Conservation (phyloP, 139 green algal genomes). For the Chlorella sp. region DNA sequence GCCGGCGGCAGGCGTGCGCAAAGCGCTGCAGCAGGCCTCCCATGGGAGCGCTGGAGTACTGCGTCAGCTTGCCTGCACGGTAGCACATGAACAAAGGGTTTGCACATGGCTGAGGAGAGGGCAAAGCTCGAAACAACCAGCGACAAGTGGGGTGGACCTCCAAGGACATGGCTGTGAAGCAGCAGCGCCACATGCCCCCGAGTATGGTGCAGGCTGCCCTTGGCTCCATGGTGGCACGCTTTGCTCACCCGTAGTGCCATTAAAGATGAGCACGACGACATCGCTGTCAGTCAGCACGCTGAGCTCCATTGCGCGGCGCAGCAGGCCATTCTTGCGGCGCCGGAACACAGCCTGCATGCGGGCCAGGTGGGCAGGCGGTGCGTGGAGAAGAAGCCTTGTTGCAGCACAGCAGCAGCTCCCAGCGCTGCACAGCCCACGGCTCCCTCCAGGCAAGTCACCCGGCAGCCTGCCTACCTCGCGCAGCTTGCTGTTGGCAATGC, state of each 20-base stretch:
- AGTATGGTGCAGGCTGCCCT: too few species aligned
- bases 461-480: neutral
- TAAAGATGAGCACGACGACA: slow-evolving; percentile 82
- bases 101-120: too few species aligned
- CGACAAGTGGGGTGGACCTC: too few species aligned
- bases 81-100: too few species aligned
- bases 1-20: slow-evolving; percentile 48
- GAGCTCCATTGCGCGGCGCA: slow-evolving; percentile 89
- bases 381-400: neutral
- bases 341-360: slow-evolving; percentile 55
- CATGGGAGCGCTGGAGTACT: slow-evolving; percentile 80
- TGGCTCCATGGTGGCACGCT: too few species aligned
- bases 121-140: too few species aligned
- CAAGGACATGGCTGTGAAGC: too few species aligned
- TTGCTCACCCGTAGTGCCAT: slow-evolving; percentile 9
- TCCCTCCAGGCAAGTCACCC: too few species aligned
- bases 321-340: slow-evolving; percentile 82
- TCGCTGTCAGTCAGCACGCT: slow-evolving; percentile 84
- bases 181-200: too few species aligned
- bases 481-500: slow-evolving; percentile 32
- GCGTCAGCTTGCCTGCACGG: slow-evolving; percentile 62
- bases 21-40: slow-evolving; percentile 72
- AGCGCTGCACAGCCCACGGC: too few species aligned
- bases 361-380: neutral
- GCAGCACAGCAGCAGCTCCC: neutral